Conservation (phyloP, 495 filamentous ascomycete species). For the Aspergillus avenaceus region DNA sequence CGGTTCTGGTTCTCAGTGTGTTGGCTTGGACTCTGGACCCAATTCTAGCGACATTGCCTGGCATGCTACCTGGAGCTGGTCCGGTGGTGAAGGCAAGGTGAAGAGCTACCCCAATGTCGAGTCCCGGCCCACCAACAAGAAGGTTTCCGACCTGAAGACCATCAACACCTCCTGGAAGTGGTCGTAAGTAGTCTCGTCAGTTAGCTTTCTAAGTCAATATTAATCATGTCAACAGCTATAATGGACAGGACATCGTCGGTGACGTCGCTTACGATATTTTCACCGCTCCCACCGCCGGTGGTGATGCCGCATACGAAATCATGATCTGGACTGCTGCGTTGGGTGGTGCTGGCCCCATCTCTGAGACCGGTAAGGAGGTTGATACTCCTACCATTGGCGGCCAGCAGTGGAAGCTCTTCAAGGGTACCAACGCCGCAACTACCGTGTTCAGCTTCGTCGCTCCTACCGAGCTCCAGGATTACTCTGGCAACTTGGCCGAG, state of each 20-base stretch:
- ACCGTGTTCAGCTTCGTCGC: not conserved
- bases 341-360: not conserved
- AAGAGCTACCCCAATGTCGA: not conserved
- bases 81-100: not conserved
- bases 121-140: not conserved
- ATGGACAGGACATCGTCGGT: not conserved
- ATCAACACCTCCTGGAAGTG: not conserved
- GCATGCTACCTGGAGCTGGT: not conserved
- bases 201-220: too few relatives aligned
- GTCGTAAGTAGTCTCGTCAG: not conserved
- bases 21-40: not conserved
- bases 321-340: not conserved
- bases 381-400: not conserved
- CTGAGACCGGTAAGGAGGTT: not conserved
- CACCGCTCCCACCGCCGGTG: not conserved
- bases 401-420: not conserved
- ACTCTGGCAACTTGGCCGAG: constrained; percentile 14
- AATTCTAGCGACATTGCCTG: not conserved
- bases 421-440: not conserved
- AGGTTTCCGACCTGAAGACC: not conserved
- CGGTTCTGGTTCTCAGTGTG: not conserved
- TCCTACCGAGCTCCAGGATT: not conserved
- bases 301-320: not conserved
- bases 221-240: not conserved
- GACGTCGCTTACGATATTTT: not conserved